A percentile compares a stretch with the other conserved stretches of the same genome.
phyloP scores from a whole-genome alignment of 2,329 filamentous ascomycete genomes.

The Fonsecaea pedrosoi region DNA sequence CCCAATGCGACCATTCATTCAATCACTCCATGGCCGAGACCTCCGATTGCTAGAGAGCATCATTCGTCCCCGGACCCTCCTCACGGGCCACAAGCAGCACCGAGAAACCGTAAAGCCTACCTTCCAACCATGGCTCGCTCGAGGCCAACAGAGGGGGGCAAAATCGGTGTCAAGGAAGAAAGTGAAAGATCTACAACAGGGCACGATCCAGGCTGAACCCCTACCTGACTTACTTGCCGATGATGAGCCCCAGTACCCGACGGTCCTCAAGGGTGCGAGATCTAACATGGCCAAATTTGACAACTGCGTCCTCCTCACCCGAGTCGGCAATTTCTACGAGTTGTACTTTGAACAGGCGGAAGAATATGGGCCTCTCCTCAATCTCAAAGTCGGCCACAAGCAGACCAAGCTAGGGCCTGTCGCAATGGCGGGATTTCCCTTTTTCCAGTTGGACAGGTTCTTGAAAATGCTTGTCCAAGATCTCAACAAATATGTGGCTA shows the following conservation, averaged over 20 bases:
- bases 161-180: conserved; percentile 42
- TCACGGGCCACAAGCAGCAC: not conserved
- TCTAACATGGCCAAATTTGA: conserved; percentile 90
- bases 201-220: conserved; percentile 55
- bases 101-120: not conserved
- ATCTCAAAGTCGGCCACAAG: conserved; percentile 82
- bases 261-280: conserved; percentile 84
- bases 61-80: conserved; percentile 1
- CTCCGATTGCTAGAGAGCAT: conserved; percentile 26
- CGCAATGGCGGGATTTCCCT: conserved; percentile 93
- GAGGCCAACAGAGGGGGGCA: conserved; percentile 30
- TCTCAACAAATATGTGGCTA: conserved; percentile 85
- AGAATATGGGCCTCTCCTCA: conserved; percentile 82
- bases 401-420: conserved; percentile 71
- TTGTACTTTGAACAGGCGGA: conserved; percentile 96
- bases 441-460: conserved; percentile 89
- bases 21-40: conserved; percentile 25
- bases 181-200: conserved; percentile 63
- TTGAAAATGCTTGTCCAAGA: conserved; percentile 93
- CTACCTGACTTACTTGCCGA: conserved; percentile 53
- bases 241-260: conserved; percentile 72
- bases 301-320: conserved; percentile 88
- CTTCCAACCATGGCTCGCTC: conserved; percentile 11
- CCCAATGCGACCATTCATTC: conserved; percentile 22
- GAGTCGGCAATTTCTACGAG: conserved; percentile 96